Conservation (phyloP, 352 stramenopile species). For the Phytophthora pini region DNA sequence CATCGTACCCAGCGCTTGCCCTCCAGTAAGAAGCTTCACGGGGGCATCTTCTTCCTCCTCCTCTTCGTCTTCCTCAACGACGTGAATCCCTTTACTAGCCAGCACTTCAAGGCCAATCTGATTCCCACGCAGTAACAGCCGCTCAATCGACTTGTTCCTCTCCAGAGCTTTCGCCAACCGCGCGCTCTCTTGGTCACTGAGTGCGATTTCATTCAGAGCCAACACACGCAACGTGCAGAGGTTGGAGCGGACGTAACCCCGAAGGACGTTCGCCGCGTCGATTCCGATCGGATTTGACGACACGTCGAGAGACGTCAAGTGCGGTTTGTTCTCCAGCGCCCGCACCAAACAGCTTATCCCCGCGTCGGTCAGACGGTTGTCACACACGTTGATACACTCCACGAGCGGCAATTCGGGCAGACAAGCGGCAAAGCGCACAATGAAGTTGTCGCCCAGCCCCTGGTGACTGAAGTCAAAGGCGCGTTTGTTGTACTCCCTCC, state of each 20-base stretch:
- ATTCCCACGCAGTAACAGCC: slow-evolving; percentile 73
- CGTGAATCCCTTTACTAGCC: neutral
- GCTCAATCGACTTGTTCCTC: slow-evolving; percentile 75
- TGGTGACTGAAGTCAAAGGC: slow-evolving; percentile 70
- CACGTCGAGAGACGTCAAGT: slow-evolving; percentile 65
- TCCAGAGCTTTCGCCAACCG: slow-evolving; percentile 76
- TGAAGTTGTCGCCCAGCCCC: slow-evolving; percentile 65
- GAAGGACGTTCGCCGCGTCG: slow-evolving; percentile 51
- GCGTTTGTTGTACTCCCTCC: slow-evolving; percentile 48
- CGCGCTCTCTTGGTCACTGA: slow-evolving; percentile 73
- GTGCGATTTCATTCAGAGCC: slow-evolving; percentile 57
- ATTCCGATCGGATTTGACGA: slow-evolving; percentile 65
- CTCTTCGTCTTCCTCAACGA: slow-evolving; percentile 13
- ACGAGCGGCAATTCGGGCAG: slow-evolving; percentile 69
- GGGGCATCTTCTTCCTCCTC: slow-evolving; percentile 22
- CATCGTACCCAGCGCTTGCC: slow-evolving; percentile 82
- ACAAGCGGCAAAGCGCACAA: slow-evolving; percentile 64
- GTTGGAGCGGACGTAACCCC: slow-evolving; percentile 67
- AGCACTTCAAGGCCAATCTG: slow-evolving; percentile 67
- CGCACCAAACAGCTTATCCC: slow-evolving; percentile 58
- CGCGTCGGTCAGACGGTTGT: slow-evolving; percentile 62
- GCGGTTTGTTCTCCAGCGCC: slow-evolving; percentile 74
- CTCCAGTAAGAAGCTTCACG: slow-evolving; percentile 47
- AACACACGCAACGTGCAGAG: slow-evolving; percentile 66
- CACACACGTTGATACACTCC: slow-evolving; percentile 67